These are phyloP conservation scores for Sinapis alba DNA, from an alignment of 441 rosid species.

Conservation along the genomic window DNA sequence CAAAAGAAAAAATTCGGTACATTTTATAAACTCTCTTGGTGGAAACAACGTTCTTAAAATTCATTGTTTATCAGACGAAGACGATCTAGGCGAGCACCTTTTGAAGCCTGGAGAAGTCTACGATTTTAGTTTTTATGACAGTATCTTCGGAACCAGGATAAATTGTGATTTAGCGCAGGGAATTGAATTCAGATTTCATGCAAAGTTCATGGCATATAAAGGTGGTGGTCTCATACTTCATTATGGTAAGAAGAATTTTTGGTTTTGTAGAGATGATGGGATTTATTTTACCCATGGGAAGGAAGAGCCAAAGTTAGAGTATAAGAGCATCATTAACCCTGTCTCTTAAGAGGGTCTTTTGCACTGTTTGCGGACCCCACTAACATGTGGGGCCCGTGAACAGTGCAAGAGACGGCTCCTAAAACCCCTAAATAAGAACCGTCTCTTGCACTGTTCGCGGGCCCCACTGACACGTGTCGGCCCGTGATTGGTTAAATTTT, in stretches of 20 bases:
- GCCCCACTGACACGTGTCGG: too few relatives aligned
- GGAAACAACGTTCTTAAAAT: background rate
- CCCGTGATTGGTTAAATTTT: too few relatives aligned
- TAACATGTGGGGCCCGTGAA: too few relatives aligned
- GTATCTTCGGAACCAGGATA: background rate
- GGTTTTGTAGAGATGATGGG: constrained; percentile 18
- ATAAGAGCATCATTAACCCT: too few relatives aligned
- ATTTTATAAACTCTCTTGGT: background rate
- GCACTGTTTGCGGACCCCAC: too few relatives aligned
- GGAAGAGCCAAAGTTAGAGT: background rate
- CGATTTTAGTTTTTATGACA: constrained; percentile 10
- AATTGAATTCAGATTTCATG: background rate
- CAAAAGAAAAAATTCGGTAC: background rate
- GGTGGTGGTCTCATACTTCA: background rate
- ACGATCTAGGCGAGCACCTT: background rate
- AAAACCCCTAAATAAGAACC: too few relatives aligned
- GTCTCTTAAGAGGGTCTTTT: too few relatives aligned
- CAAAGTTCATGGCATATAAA: background rate
- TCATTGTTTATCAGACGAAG: background rate
- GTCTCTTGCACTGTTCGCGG: too few relatives aligned
- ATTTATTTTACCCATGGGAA: constrained; percentile 13
- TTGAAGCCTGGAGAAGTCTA: background rate
- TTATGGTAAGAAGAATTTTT: constrained; percentile 2
- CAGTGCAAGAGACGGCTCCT: too few relatives aligned
- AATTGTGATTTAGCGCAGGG: background rate